Evolutionary conservation across 192 early-diverging fungal species (phyloP), one percentile per base, ranked within the genome.

Genomic region (Hyaloraphidium curvatum): DNA sequence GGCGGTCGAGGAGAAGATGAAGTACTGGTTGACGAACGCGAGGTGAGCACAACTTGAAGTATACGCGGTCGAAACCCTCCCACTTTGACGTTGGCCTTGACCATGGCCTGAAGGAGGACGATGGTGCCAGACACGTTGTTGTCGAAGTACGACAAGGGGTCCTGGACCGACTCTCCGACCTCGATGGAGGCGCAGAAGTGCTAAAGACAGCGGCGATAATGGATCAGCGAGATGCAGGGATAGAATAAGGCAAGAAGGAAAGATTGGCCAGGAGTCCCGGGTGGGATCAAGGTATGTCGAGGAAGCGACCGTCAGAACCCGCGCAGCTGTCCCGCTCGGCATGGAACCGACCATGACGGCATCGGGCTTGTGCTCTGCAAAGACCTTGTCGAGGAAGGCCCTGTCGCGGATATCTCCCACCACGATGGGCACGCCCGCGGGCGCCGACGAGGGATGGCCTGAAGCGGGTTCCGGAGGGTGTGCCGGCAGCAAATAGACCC

Each of bases 1-100:
- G 3, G 89, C 90, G 16, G 87, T 91, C 2, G 86, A 89, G 28
- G 88, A 93, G 58, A 96, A 96, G 37, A 96, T 85, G 60, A 96
- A 80, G 63, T 91, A 79, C 61, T 65, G 55, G 1, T 13, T 1
- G 14, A 28, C 27, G n/a, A 50, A 31, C 21, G 37, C 1, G n/a
- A 27, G n/a, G 16, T 25, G 7, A 7, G 28, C 11, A 11, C 9
- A 9, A 22, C 5, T 52, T 40, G 40, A 2, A 40, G 29, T 22
- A 19, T 1, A 30, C 35, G 31, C 16, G 14, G 0, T 11, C 52
- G 22, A 1, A 19, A 27, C 13, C 28, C 0, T 1, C 37, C 14
- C 31, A 69, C 68, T 61, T 86, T 86, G 51, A 84, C 77, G 37
- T 71, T 69, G 67, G 77, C 75, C 62, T 78, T 71, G 29, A 83